Evolutionary conservation across 768 basidiomycete species (phyloP).

Genomic region (Lenzites betulinus): DNA sequence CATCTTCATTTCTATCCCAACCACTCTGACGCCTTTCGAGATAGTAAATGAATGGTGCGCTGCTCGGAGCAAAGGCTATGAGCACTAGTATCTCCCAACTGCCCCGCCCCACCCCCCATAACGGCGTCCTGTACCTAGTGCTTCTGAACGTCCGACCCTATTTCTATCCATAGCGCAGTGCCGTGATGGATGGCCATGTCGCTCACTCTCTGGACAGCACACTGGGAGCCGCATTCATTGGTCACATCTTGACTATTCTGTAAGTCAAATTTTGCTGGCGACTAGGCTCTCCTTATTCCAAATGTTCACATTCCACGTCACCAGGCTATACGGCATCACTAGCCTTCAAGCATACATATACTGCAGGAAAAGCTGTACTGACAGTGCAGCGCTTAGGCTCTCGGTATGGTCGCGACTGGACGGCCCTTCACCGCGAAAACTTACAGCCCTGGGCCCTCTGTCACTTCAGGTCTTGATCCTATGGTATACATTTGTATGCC

Average conservation of each 20-base stretch:
- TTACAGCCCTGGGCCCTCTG: neutral
- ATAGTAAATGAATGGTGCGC: too few relatives aligned
- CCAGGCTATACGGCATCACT: conserved; percentile 12
- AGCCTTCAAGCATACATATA: conserved; percentile 11
- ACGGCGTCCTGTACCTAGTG: too few relatives aligned
- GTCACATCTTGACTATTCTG: conserved; percentile 20
- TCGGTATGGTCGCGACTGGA: neutral
- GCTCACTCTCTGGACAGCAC: conserved; percentile 13
- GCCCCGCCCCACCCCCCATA: too few relatives aligned
- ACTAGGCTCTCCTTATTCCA: neutral
- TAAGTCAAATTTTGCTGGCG: too few relatives aligned
- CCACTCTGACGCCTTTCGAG: too few relatives aligned
- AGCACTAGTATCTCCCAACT: too few relatives aligned
- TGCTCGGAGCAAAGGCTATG: too few relatives aligned
- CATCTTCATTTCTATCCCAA: too few relatives aligned
- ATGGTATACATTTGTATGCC: neutral
- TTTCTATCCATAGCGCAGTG: too few relatives aligned
- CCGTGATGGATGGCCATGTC: too few relatives aligned
- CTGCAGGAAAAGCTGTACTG: neutral
- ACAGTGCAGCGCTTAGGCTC: neutral
- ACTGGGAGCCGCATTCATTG: conserved; percentile 24
- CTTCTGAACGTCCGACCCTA: too few relatives aligned
- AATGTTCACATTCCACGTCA: too few relatives aligned
- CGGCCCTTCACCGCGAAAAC: neutral
- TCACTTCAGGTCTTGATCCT: conserved; percentile 4